phyloP scores from a whole-genome alignment of 345 rosid species.

The Bretschneidera sinensis region DNA sequence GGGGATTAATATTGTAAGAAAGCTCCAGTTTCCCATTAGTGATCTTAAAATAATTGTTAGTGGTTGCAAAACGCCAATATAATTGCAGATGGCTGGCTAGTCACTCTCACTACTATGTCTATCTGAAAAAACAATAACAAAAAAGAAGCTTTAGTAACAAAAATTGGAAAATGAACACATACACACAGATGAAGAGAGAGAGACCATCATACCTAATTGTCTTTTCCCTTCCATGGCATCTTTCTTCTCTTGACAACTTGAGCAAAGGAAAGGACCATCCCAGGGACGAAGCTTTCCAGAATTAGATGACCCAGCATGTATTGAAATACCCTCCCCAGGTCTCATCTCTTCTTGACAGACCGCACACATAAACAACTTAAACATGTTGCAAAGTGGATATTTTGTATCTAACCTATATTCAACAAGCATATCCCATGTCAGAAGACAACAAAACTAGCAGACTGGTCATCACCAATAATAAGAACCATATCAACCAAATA shows the following conservation, averaged over 20 bases:
- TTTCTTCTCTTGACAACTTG: conserved; percentile 93
- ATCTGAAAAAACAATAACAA: conserved; percentile 41
- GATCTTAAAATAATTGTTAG: conserved; percentile 36
- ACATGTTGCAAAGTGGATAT: conserved; percentile 96
- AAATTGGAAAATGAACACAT: neutral
- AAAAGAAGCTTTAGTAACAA: conserved; percentile 15
- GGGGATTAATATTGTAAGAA: conserved; percentile 21
- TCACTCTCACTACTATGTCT: conserved; percentile 88
- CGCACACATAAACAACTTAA: conserved; percentile 93
- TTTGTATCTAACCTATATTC: conserved; percentile 84
- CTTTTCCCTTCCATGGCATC: conserved; percentile 99
- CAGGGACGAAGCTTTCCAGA: conserved; percentile 74
- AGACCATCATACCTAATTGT: conserved; percentile 48
- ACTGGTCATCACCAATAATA: no score
- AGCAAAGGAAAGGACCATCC: conserved; percentile 99
- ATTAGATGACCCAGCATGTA: conserved; percentile 69
- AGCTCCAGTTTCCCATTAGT: conserved; percentile 31
- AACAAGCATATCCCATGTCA: conserved; percentile 14
- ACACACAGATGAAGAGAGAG: neutral
- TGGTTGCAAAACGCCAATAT: conserved; percentile 15
- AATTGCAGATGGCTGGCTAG: conserved; percentile 41
- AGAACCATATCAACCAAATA: no score
- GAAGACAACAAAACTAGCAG: no score
- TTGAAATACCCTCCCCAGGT: conserved; percentile 94
- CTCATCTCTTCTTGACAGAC: conserved; percentile 97